Percentiles rank a stretch among this genome's conserved stretches.
phyloP scores from a whole-genome alignment of 768 basidiomycete genomes.

The Lentinula edodes region DNA sequence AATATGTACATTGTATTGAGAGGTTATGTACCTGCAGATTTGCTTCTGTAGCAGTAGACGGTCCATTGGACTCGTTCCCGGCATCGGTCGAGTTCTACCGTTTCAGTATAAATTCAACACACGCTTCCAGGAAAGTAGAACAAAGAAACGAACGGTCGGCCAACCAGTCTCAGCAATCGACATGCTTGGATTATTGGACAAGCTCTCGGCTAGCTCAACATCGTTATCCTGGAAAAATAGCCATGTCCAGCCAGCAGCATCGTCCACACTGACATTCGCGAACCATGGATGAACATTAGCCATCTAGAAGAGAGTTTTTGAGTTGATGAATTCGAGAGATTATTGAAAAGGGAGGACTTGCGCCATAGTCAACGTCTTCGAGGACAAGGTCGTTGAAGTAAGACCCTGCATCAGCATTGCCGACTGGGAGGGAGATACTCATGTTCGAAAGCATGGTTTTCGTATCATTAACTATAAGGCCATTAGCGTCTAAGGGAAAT shows the following conservation, averaged over 20 bases:
- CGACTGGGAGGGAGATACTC: slow-evolving; percentile 58
- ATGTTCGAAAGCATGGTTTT: slow-evolving; percentile 50
- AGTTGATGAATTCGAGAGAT: not conserved
- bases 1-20: not conserved
- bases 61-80: slow-evolving; percentile 59
- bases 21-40: slow-evolving; percentile 48
- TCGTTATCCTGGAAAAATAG: slow-evolving; percentile 69
- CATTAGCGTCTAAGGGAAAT: not conserved
- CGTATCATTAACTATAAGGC: slow-evolving; percentile 46
- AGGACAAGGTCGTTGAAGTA: slow-evolving; percentile 75
- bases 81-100: slow-evolving; percentile 53
- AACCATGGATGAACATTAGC: slow-evolving; percentile 95
- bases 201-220: slow-evolving; percentile 42
- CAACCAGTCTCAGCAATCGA: slow-evolving; percentile 84
- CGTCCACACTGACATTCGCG: slow-evolving; percentile 61
- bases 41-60: slow-evolving; percentile 51
- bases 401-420: slow-evolving; percentile 81
- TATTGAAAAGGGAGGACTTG: slow-evolving; percentile 22
- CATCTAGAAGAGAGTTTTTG: slow-evolving; percentile 43
- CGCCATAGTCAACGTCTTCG: slow-evolving; percentile 61
- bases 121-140: not conserved
- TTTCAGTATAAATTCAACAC: not conserved
- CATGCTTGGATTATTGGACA: slow-evolving; percentile 72
- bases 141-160: slow-evolving; percentile 1
- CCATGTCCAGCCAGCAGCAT: slow-evolving; percentile 77